phyloP scores from a whole-genome alignment of 202 grass and related monocot genomes.

The Carex arenaria region DNA sequence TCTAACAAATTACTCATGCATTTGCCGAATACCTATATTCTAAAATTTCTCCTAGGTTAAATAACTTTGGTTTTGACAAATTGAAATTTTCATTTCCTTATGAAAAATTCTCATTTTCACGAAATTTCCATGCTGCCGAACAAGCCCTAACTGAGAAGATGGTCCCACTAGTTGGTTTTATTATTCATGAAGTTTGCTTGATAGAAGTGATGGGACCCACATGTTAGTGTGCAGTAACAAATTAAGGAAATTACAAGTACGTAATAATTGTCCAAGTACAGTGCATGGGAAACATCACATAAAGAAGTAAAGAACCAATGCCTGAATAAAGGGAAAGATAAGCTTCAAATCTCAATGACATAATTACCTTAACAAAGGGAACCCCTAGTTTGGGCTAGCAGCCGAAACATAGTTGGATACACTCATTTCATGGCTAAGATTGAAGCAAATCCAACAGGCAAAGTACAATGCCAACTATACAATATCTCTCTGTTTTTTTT shows the following conservation, averaged over 20 bases:
- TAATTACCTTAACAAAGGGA: background rate
- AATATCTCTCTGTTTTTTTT: background rate
- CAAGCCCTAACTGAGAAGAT: background rate
- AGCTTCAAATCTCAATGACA: background rate
- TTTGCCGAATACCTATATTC: too few species aligned
- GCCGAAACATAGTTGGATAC: background rate
- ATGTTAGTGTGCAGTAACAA: background rate
- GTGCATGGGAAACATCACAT: background rate
- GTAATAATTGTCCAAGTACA: conserved; percentile 3
- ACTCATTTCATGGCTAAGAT: background rate
- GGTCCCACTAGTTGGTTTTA: background rate
- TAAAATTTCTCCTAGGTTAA: too few species aligned
- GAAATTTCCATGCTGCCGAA: too few species aligned
- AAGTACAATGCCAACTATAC: conserved; percentile 9
- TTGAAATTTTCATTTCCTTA: too few species aligned
- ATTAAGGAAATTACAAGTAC: background rate
- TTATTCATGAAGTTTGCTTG: background rate
- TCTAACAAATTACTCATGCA: too few species aligned
- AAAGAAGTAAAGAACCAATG: conserved; percentile 1
- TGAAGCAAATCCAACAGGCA: conserved; percentile 6
- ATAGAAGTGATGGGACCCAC: background rate
- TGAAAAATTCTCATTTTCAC: too few species aligned
- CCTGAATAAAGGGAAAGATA: background rate
- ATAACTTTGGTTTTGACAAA: too few species aligned
- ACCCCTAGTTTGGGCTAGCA: background rate